Evolutionary conservation across 163 green algal genomes (phyloP).

Genomic region (Prototheca cutis): DNA sequence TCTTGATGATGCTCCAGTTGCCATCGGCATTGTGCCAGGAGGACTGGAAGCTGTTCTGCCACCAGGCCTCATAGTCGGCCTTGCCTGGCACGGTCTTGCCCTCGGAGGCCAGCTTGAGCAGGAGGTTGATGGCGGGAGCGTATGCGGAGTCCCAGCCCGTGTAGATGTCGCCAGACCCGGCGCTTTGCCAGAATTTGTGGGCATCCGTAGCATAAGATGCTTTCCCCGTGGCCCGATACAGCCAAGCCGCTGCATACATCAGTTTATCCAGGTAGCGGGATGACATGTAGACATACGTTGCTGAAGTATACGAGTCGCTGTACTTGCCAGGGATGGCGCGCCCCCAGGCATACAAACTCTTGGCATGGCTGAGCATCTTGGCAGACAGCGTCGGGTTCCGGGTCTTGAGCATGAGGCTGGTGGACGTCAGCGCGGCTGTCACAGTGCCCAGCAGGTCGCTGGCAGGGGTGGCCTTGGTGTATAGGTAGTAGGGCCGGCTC

Average conservation of each 20-base stretch:
- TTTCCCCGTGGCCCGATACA: conserved; percentile 19
- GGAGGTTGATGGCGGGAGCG: conserved; percentile 24
- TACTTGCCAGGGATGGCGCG: conserved; percentile 8
- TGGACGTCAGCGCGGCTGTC: conserved; percentile 17
- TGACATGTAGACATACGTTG: conserved; percentile 15
- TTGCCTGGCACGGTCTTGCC: neutral
- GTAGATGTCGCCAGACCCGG: conserved; percentile 3
- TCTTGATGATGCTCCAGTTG: conserved; percentile 18
- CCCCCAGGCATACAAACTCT: conserved; percentile 20
- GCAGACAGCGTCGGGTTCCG: conserved; percentile 6
- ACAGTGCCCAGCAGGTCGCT: conserved; percentile 18
- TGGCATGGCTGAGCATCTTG: conserved; percentile 11
- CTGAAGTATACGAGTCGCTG: neutral
- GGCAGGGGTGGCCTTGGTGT: conserved; percentile 3
- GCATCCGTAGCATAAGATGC: conserved; percentile 5
- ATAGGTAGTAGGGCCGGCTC: conserved; percentile 3
- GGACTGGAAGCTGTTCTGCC: neutral
- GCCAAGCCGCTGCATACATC: conserved; percentile 20
- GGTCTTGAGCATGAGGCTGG: conserved; percentile 6
- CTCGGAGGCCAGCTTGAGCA: conserved; percentile 5
- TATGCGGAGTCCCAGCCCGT: conserved; percentile 30
- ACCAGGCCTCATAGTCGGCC: neutral
- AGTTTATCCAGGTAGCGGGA: conserved; percentile 22
- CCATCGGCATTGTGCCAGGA: neutral
- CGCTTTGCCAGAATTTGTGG: neutral